Base-by-base conservation (phyloP, 176 grass and related monocot genomes). In the Cenchrus fungigraminus region DNA sequence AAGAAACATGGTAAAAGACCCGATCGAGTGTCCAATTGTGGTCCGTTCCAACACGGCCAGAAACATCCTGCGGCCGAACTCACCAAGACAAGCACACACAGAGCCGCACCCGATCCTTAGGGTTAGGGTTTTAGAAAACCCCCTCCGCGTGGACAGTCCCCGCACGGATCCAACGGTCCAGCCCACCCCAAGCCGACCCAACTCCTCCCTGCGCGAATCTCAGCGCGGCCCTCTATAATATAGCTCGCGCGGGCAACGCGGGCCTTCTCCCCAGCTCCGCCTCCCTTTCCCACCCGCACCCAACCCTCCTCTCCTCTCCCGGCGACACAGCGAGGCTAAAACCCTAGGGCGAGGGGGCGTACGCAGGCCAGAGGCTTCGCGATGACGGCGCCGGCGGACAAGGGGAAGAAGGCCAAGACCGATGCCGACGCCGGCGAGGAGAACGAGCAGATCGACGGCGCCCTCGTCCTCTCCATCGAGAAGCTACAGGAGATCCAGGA, bases 401-500 rank as follows among this genome's bases (percentile, higher is more conserved):
- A 92, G 74, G 93, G 93, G 31, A 95, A 95, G 90, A 92, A 88
- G 85, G 93, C 93, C 68, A 95, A 81, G 90, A 78, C 80, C 54
- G 85, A 91, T 5, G 64, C 86, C 4, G 87, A 87, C 12, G 93
- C 62, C 71, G 85, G 74, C 71, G 90, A 87, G 77, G 90, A 95
- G 81, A 87, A 88, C 81, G 89, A 92, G 78, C 90, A 89, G 77
- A 95, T 92, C 84, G 93, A 92, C 61, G 90, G 90, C 64, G 90
- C 88, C 71, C 80, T 95, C 70, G 93, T 95, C 65, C 85, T 86
- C 52, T 95, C 93, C 32, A 95, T 95, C 59, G 93, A 95, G 93
- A 90, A 90, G 85, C 90, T 95, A 34, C 93, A 95, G 80, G 93
- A 92, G 93, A 95, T 92, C 77, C 93, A 95, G 90, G 93, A 95